Base-by-base conservation (phyloP, 2,329 filamentous ascomycete species). In the Raffaelea ambrosiae region DNA sequence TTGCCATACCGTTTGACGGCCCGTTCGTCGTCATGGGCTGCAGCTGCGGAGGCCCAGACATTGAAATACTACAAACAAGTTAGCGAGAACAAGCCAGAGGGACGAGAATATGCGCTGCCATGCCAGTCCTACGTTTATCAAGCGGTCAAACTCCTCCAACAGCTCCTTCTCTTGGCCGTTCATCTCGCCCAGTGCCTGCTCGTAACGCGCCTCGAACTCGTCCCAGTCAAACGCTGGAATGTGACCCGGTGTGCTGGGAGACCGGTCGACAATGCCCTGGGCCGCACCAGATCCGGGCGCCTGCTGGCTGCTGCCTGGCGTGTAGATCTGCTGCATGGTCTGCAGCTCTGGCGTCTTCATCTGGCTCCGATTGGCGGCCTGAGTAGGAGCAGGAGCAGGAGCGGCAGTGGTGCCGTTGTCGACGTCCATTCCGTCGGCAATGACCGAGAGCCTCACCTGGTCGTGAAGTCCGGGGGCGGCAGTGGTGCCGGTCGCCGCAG, bases 1-100 rank as follows among this genome's bases (percentile, higher is more conserved):
- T n/a, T n/a, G n/a, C n/a, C n/a, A n/a, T n/a, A n/a, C n/a, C 89
- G 81, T 64, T 91, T 91, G 53, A 80, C 73, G 21, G 86, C 85
- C 48, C 90, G 78, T 50, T 84, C 82, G 48, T 86, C 81, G 62
- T 95, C 90, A 52, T 87, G 81, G 11, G 72, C 67, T 29, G 81
- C 76, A 1, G 85, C 84, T 13, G 85, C 79, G 19, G 83, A 73
- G 21, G 86, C 85, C 89, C 90, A 96, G 33, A 82, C 68, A 49
- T 76, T 75, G 63, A 95, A 95, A 61, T 85, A 86, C 88, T 94
- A 54, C 22, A 20, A 21, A 13, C 7, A 11, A 19, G 42, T 20
- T 19, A 29, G n/a, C 33, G 16, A 19, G 13, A 23, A 20, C 38
- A 40, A 42, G 16, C 10, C 38, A 39, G 43, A 53, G 13, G 19